phyloP scores from a whole-genome alignment of 1,284 basidiomycete species.

The Melampsora larici-populina region DNA sequence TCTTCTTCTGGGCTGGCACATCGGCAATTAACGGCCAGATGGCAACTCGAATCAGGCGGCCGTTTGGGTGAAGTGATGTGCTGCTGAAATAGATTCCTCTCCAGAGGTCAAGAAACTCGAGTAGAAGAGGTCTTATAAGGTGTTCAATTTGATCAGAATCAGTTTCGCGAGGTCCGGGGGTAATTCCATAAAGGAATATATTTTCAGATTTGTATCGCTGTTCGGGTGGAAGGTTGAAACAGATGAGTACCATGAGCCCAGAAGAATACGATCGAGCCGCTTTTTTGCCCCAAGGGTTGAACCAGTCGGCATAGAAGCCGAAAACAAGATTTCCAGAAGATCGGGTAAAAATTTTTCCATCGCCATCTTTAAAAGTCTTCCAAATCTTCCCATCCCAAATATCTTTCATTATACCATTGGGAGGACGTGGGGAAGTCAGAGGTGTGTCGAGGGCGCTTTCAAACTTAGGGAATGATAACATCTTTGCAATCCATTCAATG shows the following conservation, averaged over 20 bases:
- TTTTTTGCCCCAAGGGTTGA: conserved; percentile 23
- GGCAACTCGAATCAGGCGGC: conserved; percentile 1
- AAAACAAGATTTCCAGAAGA: conserved; percentile 27
- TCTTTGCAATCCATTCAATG: too few relatives aligned
- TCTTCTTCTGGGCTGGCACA: conserved; percentile 22
- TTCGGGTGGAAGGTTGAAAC: conserved; percentile 30
- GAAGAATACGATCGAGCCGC: neutral
- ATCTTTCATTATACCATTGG: conserved; percentile 5
- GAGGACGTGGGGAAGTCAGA: neutral
- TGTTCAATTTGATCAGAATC: conserved; percentile 13
- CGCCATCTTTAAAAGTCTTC: neutral
- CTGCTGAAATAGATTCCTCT: conserved; percentile 12
- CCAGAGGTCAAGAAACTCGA: neutral
- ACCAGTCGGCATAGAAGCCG: conserved; percentile 25
- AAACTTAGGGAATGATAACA: too few relatives aligned
- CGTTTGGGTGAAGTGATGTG: conserved; percentile 8
- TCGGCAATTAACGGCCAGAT: conserved; percentile 29
- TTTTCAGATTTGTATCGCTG: conserved; percentile 20
- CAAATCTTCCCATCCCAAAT: too few relatives aligned
- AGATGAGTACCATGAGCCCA: conserved; percentile 12
- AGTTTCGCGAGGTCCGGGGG: conserved; percentile 22
- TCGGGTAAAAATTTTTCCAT: neutral
- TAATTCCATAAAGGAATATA: conserved; percentile 22
- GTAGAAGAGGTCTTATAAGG: conserved; percentile 18
- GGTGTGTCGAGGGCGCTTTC: too few relatives aligned